Evolutionary conservation across 352 stramenopile species (phyloP), one percentile per base, ranked within the genome.

Genomic region (Globisporangium echinulatum): DNA sequence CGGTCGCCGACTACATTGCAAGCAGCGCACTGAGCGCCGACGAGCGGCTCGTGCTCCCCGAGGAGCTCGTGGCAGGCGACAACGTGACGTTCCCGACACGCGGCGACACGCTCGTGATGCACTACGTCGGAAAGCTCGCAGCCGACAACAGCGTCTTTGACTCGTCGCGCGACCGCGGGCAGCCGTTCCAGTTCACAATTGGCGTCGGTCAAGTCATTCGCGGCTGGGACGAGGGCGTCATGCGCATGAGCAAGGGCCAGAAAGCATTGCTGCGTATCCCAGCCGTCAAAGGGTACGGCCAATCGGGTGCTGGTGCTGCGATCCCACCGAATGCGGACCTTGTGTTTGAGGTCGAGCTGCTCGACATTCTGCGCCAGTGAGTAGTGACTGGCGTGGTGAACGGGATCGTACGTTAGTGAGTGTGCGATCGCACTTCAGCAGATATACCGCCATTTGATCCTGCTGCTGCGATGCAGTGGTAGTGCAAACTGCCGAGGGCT

Each of bases 171-270:
- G 71, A 86, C 59, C 82, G 85, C 50, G 77, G 74, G 5, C 66
- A 87, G 68, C 85, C 85, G 14, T 94, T 94, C 68, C 68, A 87
- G 66, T 94, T 94, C 68, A 71, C 79, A 52, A 85, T 94, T 50
- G 82, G 82, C 42, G 72, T 87, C 11, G 84, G 82, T 8, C 81
- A 97, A 66, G 93, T 98, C 11, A 98, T 98, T 71, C 82, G 93
- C 63, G 94, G 94, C 49, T 99, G 92, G 94, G 94, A 98, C 68
- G 89, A 98, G 63, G 86, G 94, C 17, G 92, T 99, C 36, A 79
- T 97, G 73, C 74, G 91, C 70, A 98, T 99, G 95, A 96, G 77
- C 59, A 87, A 98, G 52, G 94, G 95, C 36, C 91, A 98, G 76
- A 95, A 92, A 63, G 90, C 94, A 0, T 80, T 85, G 17, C 78